These are phyloP conservation scores for Talaromyces sp. DNA, from an alignment of 2,329 filamentous ascomycete species.

Conservation along the genomic window DNA sequence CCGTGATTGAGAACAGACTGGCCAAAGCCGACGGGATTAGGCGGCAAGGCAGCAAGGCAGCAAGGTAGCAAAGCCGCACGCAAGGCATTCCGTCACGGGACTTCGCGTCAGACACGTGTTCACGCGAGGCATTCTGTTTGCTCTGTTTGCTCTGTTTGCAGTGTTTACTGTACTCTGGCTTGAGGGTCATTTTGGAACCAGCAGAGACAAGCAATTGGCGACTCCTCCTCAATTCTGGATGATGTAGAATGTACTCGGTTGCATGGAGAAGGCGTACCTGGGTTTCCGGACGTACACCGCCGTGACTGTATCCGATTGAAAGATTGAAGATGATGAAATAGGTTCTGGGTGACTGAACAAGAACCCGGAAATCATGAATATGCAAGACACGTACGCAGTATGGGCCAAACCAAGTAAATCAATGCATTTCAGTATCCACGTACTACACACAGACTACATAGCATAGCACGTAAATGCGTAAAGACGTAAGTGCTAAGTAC, in stretches of 20 bases:
- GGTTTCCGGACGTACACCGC: not conserved
- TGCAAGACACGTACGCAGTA: too few relatives aligned
- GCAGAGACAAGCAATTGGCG: not conserved
- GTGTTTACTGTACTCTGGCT: too few relatives aligned
- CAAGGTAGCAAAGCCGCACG: not conserved
- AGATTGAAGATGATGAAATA: too few relatives aligned
- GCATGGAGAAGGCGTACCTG: not conserved
- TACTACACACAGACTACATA: too few relatives aligned
- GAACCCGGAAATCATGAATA: too few relatives aligned
- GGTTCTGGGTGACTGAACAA: not conserved
- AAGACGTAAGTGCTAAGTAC: not conserved
- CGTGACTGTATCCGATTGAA: not conserved
- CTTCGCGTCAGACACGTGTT: slow-evolving; percentile 14
- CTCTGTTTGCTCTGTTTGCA: not conserved
- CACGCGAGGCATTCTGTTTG: not conserved
- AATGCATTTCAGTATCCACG: not conserved
- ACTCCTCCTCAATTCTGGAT: not conserved
- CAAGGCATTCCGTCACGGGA: too few relatives aligned
- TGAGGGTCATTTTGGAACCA: not conserved
- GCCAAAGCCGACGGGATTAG: not conserved
- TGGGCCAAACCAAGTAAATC: not conserved
- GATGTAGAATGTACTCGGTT: too few relatives aligned
- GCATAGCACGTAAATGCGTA: too few relatives aligned
- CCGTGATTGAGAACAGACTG: too few relatives aligned
- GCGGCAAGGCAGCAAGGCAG: not conserved